phyloP scores from a whole-genome alignment of 306 rosid genomes.

The Lathyrus aphaca region DNA sequence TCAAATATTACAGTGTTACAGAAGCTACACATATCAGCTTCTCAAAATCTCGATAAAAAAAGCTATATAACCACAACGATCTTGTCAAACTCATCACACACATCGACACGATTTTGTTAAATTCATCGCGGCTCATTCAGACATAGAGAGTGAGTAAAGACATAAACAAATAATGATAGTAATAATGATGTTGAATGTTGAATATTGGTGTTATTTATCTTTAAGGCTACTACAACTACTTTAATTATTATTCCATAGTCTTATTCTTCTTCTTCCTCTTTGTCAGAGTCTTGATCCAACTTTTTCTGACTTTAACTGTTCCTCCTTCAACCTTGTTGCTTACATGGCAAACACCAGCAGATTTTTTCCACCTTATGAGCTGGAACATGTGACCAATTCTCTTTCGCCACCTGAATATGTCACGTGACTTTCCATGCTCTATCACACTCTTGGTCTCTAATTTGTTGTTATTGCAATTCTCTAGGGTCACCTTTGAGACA shows the following conservation, averaged over 20 bases:
- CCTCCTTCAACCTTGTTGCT: constrained; percentile 61
- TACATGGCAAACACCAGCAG: constrained; percentile 71
- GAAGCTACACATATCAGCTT: too few species aligned
- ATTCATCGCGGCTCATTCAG: neutral
- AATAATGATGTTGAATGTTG: neutral
- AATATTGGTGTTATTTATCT: constrained; percentile 40
- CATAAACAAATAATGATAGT: neutral
- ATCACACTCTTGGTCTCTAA: constrained; percentile 74
- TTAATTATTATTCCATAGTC: constrained; percentile 63
- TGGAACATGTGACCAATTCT: constrained; percentile 89
- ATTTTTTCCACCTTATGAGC: constrained; percentile 79
- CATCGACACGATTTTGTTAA: neutral
- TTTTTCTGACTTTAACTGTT: constrained; percentile 78
- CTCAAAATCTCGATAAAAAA: too few species aligned
- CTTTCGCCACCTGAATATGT: constrained; percentile 87
- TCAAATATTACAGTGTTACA: too few species aligned
- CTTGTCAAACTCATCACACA: neutral
- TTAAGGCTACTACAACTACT: constrained; percentile 26
- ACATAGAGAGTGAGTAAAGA: neutral
- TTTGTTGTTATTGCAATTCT: constrained; percentile 54
- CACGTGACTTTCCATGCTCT: constrained; percentile 79
- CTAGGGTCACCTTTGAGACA: constrained; percentile 66
- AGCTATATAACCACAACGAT: too few species aligned
- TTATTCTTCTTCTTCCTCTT: constrained; percentile 59
- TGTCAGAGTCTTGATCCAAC: constrained; percentile 87